Conservation (phyloP, 2,329 filamentous ascomycete genomes). For the Talaromyces albobiverticillius region DNA sequence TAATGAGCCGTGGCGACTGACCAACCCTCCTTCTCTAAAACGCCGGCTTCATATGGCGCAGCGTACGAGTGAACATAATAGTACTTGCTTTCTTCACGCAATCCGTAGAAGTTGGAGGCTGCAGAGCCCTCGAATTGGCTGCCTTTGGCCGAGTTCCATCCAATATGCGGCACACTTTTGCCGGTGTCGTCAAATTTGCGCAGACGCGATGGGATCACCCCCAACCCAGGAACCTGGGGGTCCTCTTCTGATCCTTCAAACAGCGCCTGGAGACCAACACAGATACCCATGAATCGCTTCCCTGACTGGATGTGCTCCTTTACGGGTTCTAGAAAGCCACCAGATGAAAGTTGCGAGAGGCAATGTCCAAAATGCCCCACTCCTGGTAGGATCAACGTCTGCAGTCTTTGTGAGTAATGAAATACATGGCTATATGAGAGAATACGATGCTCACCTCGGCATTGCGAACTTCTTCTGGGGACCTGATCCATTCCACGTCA, state of each 20-base stretch:
- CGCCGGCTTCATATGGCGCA: constrained; percentile 68
- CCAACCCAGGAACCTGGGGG: constrained; percentile 67
- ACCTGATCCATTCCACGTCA: constrained; percentile 85
- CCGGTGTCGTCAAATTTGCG: constrained; percentile 70
- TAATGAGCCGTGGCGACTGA: constrained; percentile 87
- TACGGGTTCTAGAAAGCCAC: constrained; percentile 81
- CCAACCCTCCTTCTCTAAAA: constrained; percentile 81
- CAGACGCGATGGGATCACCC: constrained; percentile 68
- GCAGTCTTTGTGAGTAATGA: constrained; percentile 17
- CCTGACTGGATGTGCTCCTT: constrained; percentile 77
- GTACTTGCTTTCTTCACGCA: constrained; percentile 83
- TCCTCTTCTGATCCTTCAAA: constrained; percentile 85
- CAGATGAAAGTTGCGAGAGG: constrained; percentile 74
- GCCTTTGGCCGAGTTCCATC: constrained; percentile 85
- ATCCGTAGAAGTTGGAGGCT: constrained; percentile 67
- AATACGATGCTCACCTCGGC: constrained; percentile 65
- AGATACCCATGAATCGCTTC: constrained; percentile 99
- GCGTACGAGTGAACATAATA: constrained; percentile 99
- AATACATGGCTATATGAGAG: background rate
- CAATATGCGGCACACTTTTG: constrained; percentile 97
- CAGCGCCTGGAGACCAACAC: constrained; percentile 87
- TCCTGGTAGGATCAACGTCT: constrained; percentile 93
- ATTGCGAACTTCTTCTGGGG: constrained; percentile 76
- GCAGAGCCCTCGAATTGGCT: constrained; percentile 38
- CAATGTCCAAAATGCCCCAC: constrained; percentile 99